phyloP scores from a whole-genome alignment of 164 flowering plant genomes.

The Vitis rotundifolia region DNA sequence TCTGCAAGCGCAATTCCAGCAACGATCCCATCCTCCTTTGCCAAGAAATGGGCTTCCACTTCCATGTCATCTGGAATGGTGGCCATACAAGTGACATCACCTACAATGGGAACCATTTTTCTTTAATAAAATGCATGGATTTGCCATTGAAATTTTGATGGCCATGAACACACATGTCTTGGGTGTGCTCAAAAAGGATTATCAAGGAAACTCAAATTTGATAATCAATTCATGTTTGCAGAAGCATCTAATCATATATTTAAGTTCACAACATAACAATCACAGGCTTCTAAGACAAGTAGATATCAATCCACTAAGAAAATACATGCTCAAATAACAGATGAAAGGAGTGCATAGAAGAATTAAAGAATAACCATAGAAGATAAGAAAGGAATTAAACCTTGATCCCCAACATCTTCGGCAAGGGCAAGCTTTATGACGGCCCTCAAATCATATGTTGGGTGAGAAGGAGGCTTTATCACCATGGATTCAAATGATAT shows the following conservation, averaged over 20 bases:
- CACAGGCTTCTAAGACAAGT: background rate
- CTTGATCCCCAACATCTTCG: slow-evolving; percentile 74
- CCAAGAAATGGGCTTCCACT: slow-evolving; percentile 88
- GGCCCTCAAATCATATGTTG: slow-evolving; percentile 75
- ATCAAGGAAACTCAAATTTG: background rate
- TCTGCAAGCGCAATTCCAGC: slow-evolving; percentile 94
- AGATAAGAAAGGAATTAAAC: slow-evolving; percentile 21
- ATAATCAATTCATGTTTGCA: background rate
- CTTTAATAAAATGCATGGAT: background rate
- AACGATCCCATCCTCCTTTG: slow-evolving; percentile 88
- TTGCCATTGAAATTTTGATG: no score
- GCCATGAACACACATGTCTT: no score
- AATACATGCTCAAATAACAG: background rate
- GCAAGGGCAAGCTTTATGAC: slow-evolving; percentile 75
- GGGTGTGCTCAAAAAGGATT: no score
- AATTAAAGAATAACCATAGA: background rate
- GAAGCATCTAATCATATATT: background rate
- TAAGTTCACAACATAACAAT: background rate
- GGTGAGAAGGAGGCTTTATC: slow-evolving; percentile 66
- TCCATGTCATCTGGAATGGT: slow-evolving; percentile 79
- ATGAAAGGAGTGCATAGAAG: background rate
- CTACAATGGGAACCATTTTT: slow-evolving; percentile 32
- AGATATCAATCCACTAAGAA: background rate
- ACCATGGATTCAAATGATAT: slow-evolving; percentile 30
- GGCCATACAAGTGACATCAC: slow-evolving; percentile 93